Conservation (phyloP, 2,329 filamentous ascomycete species). For the Herpotrichia juniperi region DNA sequence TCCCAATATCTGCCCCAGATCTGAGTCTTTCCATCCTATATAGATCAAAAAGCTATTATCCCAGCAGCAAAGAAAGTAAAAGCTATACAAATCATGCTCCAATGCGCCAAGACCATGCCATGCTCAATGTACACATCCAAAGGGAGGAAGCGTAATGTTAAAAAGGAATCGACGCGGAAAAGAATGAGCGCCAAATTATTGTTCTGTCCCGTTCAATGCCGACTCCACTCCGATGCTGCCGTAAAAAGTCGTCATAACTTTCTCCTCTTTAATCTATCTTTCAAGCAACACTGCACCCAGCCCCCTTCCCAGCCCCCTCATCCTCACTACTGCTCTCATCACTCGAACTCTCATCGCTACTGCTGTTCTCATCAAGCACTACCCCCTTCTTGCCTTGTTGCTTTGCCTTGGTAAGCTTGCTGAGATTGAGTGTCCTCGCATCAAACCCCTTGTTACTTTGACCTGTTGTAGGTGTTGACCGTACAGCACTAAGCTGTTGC, state of each 20-base stretch:
- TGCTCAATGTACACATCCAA: no score
- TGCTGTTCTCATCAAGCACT: not conserved
- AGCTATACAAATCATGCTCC: not conserved
- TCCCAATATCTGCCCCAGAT: no score
- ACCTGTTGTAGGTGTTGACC: not conserved
- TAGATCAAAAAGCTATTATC: no score
- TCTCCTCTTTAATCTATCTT: not conserved
- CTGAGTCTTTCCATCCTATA: no score
- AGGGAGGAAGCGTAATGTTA: no score
- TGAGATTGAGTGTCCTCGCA: conserved; percentile 9
- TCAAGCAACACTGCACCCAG: not conserved
- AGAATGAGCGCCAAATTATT: no score
- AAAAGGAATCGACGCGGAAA: no score
- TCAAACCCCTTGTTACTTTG: conserved; percentile 10
- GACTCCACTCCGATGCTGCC: no score
- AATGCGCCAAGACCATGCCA: not conserved
- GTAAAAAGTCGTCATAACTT: no score
- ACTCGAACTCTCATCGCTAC: conserved; percentile 1
- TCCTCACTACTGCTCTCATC: conserved; percentile 8
- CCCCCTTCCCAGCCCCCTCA: not conserved
- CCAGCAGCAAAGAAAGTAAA: no score
- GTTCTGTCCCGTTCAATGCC: no score
- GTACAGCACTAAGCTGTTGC: conserved; percentile 7
- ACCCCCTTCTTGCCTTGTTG: not conserved
- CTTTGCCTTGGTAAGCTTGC: conserved; percentile 9